These are phyloP conservation scores for Phytophthora idaei DNA, from an alignment of 352 stramenopile genomes.

Conservation along the genomic window DNA sequence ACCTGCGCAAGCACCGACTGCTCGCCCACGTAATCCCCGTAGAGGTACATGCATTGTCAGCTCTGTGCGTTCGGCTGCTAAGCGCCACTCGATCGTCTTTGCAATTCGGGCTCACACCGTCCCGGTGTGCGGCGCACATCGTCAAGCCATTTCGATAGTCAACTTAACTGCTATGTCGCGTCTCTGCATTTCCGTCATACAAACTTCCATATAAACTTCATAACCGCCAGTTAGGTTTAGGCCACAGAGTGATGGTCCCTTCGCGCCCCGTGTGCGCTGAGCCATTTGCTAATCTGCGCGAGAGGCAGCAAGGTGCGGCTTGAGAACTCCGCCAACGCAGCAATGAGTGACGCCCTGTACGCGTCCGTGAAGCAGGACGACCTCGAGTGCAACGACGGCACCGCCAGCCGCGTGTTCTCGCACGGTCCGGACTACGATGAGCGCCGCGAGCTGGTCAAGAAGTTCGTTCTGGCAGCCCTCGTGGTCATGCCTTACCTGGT, in stretches of 20 bases:
- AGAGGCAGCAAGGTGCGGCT: conserved; percentile 12
- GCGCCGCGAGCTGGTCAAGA: conserved; percentile 58
- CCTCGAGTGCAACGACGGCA: conserved; percentile 56
- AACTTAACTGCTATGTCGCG: conserved; percentile 13
- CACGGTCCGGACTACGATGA: conserved; percentile 49
- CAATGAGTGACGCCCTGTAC: conserved; percentile 60
- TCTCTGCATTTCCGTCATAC: conserved; percentile 14
- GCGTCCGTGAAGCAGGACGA: conserved; percentile 74
- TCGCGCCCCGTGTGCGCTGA: neutral
- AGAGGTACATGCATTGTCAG: neutral
- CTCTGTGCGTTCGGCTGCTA: neutral
- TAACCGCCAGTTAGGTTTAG: conserved; percentile 8
- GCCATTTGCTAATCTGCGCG: conserved; percentile 19
- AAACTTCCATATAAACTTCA: conserved; percentile 1
- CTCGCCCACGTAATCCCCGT: conserved; percentile 4
- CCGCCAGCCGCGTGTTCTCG: conserved; percentile 49
- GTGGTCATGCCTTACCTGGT: conserved; percentile 70
- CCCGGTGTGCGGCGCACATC: conserved; percentile 5
- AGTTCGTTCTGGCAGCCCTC: conserved; percentile 53
- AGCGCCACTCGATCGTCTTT: neutral
- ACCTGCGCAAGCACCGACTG: neutral
- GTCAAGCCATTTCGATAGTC: conserved; percentile 17
- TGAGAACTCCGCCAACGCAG: neutral
- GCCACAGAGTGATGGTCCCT: conserved; percentile 6
- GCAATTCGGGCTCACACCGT: neutral